Base-by-base conservation (phyloP, 176 grass and related monocot genomes). In the Zea luxurians region DNA sequence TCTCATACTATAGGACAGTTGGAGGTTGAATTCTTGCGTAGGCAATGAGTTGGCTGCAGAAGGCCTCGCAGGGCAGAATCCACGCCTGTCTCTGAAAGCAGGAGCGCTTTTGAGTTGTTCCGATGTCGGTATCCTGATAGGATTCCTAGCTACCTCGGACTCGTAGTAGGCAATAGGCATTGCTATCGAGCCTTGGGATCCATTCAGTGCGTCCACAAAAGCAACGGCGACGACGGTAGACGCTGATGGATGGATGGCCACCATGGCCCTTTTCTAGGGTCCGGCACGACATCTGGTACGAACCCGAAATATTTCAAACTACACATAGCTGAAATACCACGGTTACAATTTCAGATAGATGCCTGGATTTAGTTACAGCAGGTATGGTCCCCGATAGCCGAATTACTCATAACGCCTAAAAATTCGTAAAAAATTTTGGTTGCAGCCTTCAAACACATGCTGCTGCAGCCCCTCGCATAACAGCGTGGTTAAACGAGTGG, bases 41-140 rank as follows among this genome's bases (percentile, higher is more conserved):
- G 66, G 82, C 55, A 78, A 84, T 78, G 82, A 71, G 57, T 71
- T 60, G 37, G 38, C 2, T 34, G 60, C 18, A 35, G 69, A 64
- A 82, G 53, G 49, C 3, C 11, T 48, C 21, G 8, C 34, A 70
- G n/a, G n/a, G 60, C 18, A 35, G 65, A 76, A 70, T 52, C 45
- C 35, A 17, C 37, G 2, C 36, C 17, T 8, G 27, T 44, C 8
- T 20, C 43, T 34, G 37, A 44, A 46, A 64, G 46, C 12, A 21
- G 65, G 40, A 17, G 42, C 0, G 34, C 35, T 71, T 78, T 73
- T 42, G 67, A 55, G 75, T 54, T 61, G 82, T 71, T 84, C 46
- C 10, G 57, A 64, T 54, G 82, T 84, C 46, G 57, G 58, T 36
- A 72, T 64, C 57, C 61, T 15, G n/a, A 20, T 71, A 78, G 57